Evolutionary conservation across 176 grass and related monocot species (phyloP).

Genomic region (Tillandsia fasciculata): DNA sequence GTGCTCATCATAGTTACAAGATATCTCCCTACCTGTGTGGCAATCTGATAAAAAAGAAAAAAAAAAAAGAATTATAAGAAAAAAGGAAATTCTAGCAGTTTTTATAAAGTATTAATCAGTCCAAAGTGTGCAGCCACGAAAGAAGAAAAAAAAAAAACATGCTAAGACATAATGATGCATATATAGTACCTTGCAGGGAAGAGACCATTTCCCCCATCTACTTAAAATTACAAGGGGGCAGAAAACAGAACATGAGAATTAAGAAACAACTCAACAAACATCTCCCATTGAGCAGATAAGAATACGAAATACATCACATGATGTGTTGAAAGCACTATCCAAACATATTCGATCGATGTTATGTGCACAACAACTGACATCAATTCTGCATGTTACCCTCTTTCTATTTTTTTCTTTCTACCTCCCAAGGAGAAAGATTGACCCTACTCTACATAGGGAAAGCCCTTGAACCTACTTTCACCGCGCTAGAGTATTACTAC

Average conservation of each 20-base stretch:
- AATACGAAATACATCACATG: too few species aligned
- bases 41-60: slow-evolving; percentile 39
- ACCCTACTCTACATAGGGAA: not conserved
- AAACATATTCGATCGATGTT: too few species aligned
- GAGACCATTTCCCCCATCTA: not conserved
- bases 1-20: slow-evolving; percentile 91
- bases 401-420: too few species aligned
- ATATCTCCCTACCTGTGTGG: slow-evolving; percentile 74
- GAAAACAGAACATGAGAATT: not conserved
- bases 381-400: too few species aligned
- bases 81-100: not conserved
- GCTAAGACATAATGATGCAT: not conserved
- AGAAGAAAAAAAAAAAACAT: not conserved
- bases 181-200: not conserved
- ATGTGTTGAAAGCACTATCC: too few species aligned
- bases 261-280: too few species aligned
- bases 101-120: not conserved
- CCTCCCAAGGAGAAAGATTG: not conserved
- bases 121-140: not conserved
- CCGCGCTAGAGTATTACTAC: too few species aligned
- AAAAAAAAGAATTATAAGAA: slow-evolving; percentile 2
- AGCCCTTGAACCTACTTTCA: not conserved
- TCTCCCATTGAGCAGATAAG: too few species aligned
- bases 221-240: too few species aligned
- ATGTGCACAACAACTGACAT: too few species aligned